Percentiles rank a stretch among this genome's conserved stretches.
These are phyloP conservation scores for Nigrospora osmanthi DNA, from an alignment of 2,329 filamentous ascomycete genomes.

Conservation along the genomic window DNA sequence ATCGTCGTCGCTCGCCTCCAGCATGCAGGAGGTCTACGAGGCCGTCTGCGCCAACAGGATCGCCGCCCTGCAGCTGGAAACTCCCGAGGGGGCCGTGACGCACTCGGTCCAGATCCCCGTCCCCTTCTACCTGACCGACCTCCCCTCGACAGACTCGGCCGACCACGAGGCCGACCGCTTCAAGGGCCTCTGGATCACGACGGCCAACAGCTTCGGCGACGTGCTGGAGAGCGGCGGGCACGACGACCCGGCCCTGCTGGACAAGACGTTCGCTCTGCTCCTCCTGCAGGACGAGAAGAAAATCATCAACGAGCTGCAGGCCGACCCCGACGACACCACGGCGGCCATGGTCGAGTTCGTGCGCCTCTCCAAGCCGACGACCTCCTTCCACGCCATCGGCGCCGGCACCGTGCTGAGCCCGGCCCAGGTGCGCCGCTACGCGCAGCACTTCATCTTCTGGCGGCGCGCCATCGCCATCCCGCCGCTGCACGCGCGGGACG, in stretches of 20 bases:
- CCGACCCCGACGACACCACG: slow-evolving; percentile 68
- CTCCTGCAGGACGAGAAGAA: slow-evolving; percentile 76
- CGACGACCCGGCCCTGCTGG: slow-evolving; percentile 61
- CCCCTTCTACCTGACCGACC: slow-evolving; percentile 63
- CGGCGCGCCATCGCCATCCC: slow-evolving; percentile 85
- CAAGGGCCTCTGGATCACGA: slow-evolving; percentile 78
- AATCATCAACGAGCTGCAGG: slow-evolving; percentile 65
- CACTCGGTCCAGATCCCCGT: slow-evolving; percentile 58
- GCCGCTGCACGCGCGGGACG: slow-evolving; percentile 81
- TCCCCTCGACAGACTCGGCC: slow-evolving; percentile 46
- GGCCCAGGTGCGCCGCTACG: slow-evolving; percentile 76
- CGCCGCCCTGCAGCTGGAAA: slow-evolving; percentile 72
- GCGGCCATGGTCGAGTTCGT: slow-evolving; percentile 75
- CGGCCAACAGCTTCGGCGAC: slow-evolving; percentile 66
- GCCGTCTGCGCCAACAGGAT: slow-evolving; percentile 80
- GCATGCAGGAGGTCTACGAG: slow-evolving; percentile 74
- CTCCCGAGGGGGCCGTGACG: slow-evolving; percentile 46
- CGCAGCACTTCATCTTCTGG: slow-evolving; percentile 94
- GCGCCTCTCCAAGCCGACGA: slow-evolving; percentile 61
- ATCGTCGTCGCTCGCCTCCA: slow-evolving; percentile 71
- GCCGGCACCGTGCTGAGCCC: slow-evolving; percentile 66
- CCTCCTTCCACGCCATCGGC: slow-evolving; percentile 64
- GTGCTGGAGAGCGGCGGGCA: slow-evolving; percentile 41
- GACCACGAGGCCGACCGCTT: slow-evolving; percentile 62
- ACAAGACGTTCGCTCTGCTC: slow-evolving; percentile 80